Percentiles rank a stretch among this genome's conserved stretches.
Conservation (phyloP, 306 rosid genomes). For the Cucumis hystrix region DNA sequence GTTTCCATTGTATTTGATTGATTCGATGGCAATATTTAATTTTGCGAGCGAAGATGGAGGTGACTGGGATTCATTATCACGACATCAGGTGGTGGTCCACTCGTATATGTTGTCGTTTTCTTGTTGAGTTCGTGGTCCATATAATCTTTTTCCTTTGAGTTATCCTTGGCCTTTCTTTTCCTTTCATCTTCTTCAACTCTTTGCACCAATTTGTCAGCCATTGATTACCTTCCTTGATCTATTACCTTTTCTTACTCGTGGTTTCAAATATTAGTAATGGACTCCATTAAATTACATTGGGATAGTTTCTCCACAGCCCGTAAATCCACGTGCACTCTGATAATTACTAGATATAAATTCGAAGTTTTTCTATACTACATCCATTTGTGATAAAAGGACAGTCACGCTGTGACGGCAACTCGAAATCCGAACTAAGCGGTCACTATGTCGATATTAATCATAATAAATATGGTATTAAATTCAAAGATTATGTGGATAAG, state of each 20-base stretch:
- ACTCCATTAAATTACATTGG: not conserved
- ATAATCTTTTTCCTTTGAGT: constrained; percentile 14
- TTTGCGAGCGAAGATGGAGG: constrained; percentile 1
- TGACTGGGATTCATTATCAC: not conserved
- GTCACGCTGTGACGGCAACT: no score
- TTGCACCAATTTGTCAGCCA: not conserved
- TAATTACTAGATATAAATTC: no score
- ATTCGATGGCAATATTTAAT: constrained; percentile 1
- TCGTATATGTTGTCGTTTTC: constrained; percentile 16
- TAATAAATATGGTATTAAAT: not conserved
- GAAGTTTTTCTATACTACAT: no score
- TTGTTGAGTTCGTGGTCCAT: constrained; percentile 50
- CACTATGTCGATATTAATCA: not conserved
- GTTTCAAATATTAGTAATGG: not conserved
- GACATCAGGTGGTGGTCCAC: constrained; percentile 55
- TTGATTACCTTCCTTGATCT: not conserved
- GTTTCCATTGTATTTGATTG: not conserved
- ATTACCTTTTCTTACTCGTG: not conserved
- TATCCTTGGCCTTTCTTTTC: constrained; percentile 17
- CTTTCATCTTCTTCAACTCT: not conserved
- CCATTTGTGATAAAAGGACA: no score
- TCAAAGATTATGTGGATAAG: no score
- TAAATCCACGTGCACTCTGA: no score
- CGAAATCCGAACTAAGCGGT: no score
- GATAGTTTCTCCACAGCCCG: not conserved